phyloP scores from a whole-genome alignment of 108 stramenopile species.

The Poteriospumella lacustris region DNA sequence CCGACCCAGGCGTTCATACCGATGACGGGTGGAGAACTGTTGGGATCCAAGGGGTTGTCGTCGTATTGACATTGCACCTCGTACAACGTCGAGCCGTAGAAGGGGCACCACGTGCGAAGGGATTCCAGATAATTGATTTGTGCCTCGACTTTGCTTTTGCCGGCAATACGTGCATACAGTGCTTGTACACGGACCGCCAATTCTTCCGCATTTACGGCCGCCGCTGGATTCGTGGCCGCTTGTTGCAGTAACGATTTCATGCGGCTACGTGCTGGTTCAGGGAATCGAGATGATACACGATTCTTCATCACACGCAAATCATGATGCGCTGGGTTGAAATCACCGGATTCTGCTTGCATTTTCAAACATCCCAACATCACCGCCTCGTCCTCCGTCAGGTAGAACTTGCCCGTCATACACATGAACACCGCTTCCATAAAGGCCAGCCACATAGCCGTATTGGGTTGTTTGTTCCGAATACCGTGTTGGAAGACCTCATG shows the following conservation, averaged over 20 bases:
- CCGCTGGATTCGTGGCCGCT: not conserved
- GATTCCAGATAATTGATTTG: conserved; percentile 11
- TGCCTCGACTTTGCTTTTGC: conserved; percentile 10
- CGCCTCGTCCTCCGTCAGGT: conserved; percentile 18
- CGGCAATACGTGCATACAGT: conserved; percentile 16
- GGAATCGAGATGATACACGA: not conserved
- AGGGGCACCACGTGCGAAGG: conserved; percentile 21
- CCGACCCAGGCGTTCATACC: not conserved
- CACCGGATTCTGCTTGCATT: conserved; percentile 21
- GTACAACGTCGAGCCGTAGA: conserved; percentile 15
- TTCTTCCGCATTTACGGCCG: not conserved
- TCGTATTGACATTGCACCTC: conserved; percentile 20
- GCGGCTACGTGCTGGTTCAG: not conserved
- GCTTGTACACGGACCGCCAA: not conserved
- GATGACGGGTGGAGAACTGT: conserved; percentile 1
- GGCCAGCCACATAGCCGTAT: conserved; percentile 14
- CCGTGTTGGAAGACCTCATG: not conserved
- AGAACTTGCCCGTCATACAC: not conserved
- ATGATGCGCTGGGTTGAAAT: not conserved
- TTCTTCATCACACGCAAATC: not conserved
- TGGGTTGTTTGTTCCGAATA: not conserved
- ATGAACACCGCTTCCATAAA: conserved; percentile 20
- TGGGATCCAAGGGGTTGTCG: not conserved
- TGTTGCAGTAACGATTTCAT: not conserved
- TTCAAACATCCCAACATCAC: conserved; percentile 24